Evolutionary conservation across 139 green algal species (phyloP), one percentile per base, ranked within the genome.

Genomic region (Dunaliella sp.): DNA sequence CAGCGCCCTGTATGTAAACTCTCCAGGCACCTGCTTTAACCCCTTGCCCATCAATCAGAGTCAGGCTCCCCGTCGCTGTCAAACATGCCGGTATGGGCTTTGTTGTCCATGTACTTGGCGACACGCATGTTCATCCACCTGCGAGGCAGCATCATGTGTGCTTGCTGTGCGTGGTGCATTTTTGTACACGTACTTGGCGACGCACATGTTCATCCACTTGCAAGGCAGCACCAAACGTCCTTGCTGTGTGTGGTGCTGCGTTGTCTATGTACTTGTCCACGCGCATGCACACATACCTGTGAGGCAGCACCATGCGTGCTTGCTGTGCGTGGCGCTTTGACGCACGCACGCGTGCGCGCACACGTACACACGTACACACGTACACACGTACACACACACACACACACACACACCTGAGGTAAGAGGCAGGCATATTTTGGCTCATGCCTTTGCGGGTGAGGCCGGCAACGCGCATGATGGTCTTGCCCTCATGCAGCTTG

Each of bases 401-500:
- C 48, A 65, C 7, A 16, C 7, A 65, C 48, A 65, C 48, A 65
- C 48, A 65, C 48, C 48, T 65, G 48, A 65, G 7, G 48, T 16
- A 16, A 16, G 48, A 65, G 16, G 48, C 48, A 26, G 16, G 48
- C 48, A 65, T 65, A 16, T 26, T 26, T 65, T 65, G 48, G 48
- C 48, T 7, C 48, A 65, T 65, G 48, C 48, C 48, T 57, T 85
- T 85, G 31, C 81, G 81, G 1, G 33, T 34, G 1, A 89, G 86
- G 25, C 86, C 86, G 25, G 86, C 86, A 26, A 75, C 32, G 1
- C 76, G 76, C 81, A 89, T 80, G n/a, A 86, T 80, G 3, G 81
- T 38, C 81, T 89, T 83, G 31, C 80, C 86, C 35, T 89, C 86
- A 31, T 86, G 86, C 81, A 83, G 80, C 85, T 88, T 65, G 48